Conservation (phyloP, 345 rosid species). For the Eucalyptus cladocalyx region DNA sequence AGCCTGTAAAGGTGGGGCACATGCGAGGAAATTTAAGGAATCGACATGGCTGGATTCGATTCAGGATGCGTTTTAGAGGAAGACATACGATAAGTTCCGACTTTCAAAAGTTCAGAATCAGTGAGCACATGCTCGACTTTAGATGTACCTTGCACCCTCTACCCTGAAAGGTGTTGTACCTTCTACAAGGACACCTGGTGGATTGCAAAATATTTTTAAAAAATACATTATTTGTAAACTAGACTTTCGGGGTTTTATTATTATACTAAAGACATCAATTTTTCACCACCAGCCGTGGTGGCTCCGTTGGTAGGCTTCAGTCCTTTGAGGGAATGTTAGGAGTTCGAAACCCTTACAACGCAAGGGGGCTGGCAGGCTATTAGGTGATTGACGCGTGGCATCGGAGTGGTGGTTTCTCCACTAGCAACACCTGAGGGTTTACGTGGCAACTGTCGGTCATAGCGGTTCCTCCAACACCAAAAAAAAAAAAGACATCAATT, state of each 20-base stretch:
- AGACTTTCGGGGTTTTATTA: background rate
- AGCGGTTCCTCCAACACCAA: no score
- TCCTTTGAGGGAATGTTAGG: no score
- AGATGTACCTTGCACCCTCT: background rate
- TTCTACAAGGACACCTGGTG: background rate
- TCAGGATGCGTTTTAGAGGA: background rate
- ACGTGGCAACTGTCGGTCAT: no score
- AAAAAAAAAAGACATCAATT: no score
- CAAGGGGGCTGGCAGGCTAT: no score
- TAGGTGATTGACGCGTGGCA: no score
- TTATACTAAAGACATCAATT: no score
- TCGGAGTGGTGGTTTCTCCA: no score
- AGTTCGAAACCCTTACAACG: background rate
- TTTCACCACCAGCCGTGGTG: no score
- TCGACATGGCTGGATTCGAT: background rate
- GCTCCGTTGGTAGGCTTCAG: rapidly evolving
- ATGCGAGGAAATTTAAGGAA: background rate
- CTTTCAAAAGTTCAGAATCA: background rate
- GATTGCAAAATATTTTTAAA: background rate
- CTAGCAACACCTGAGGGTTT: rapidly evolving
- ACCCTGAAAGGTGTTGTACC: background rate
- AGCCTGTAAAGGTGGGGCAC: background rate
- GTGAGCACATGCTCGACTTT: background rate
- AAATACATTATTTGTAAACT: background rate
- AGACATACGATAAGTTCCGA: background rate